Conservation (phyloP, 1,284 basidiomycete species). For the Pseudozyma sp. region DNA sequence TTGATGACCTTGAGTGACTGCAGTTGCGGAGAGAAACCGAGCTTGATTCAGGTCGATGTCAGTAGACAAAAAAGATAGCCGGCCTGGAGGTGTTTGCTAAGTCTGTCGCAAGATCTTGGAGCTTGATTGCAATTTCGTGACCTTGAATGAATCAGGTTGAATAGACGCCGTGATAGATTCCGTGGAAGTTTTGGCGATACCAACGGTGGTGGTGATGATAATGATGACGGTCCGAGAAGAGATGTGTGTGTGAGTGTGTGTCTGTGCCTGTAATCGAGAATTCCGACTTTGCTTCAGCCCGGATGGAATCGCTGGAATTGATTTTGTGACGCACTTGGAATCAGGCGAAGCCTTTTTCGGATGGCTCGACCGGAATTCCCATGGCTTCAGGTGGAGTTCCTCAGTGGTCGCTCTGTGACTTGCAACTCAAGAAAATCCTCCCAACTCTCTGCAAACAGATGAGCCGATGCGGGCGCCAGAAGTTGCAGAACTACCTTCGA, state of each 20-base stretch:
- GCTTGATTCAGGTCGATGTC: too few relatives aligned
- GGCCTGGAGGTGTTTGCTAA: too few relatives aligned
- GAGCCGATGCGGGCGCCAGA: background rate
- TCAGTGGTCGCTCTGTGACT: background rate
- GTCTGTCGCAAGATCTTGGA: too few relatives aligned
- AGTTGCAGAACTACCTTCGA: too few relatives aligned
- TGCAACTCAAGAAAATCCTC: too few relatives aligned
- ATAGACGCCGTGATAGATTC: too few relatives aligned
- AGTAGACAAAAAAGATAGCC: too few relatives aligned
- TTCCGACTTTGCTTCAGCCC: background rate
- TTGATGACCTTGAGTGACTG: background rate
- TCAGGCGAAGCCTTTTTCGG: constrained; percentile 5
- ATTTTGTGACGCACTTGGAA: constrained; percentile 17
- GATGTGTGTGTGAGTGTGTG: background rate
- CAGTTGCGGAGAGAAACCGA: too few relatives aligned
- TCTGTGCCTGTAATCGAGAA: background rate
- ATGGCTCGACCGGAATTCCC: constrained; percentile 17
- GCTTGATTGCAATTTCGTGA: too few relatives aligned
- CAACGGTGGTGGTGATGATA: background rate
- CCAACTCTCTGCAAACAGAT: too few relatives aligned
- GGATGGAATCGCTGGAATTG: background rate
- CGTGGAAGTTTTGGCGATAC: background rate
- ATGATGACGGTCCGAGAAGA: constrained; percentile 1
- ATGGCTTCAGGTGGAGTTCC: background rate
- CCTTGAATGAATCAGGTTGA: too few relatives aligned